Evolutionary conservation across 2,329 filamentous ascomycete genomes (phyloP).

Genomic region (Polytolypa hystricis): DNA sequence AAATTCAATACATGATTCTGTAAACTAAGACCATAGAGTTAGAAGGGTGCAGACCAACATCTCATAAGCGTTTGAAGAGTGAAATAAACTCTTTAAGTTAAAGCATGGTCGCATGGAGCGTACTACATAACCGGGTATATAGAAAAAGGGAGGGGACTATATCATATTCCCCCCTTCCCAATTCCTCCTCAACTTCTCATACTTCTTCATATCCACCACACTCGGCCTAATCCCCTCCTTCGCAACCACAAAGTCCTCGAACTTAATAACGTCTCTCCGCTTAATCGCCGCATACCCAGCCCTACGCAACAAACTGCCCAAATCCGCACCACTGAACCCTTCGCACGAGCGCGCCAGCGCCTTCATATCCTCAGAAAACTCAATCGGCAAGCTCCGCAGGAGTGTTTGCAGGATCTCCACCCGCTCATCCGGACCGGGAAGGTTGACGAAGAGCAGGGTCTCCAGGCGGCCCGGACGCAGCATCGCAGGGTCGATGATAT

Average conservation of each 20-base stretch:
- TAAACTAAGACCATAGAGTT: no score
- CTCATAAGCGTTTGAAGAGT: no score
- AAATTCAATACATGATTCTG: no score
- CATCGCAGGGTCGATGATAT: conserved; percentile 95
- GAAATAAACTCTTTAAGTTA: no score
- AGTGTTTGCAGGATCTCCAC: conserved; percentile 73
- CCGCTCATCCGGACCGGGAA: conserved; percentile 67
- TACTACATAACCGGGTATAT: no score
- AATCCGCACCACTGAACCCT: conserved; percentile 64
- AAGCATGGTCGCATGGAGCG: no score
- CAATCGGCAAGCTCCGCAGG: conserved; percentile 39
- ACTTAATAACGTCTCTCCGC: conserved; percentile 36
- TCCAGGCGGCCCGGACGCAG: conserved; percentile 82
- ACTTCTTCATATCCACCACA: conserved; percentile 48
- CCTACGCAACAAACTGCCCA: conserved; percentile 47
- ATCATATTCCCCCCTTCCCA: conserved; percentile 32
- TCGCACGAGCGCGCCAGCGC: conserved; percentile 60
- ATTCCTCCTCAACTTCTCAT: conserved; percentile 42
- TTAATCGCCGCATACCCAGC: conserved; percentile 48
- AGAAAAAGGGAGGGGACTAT: no score
- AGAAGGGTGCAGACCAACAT: no score
- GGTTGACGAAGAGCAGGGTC: conserved; percentile 76
- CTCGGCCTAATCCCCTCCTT: conserved; percentile 34
- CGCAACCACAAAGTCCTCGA: conserved; percentile 33
- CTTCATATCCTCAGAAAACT: conserved; percentile 46